These are phyloP conservation scores for Triadica sebifera DNA, from an alignment of 345 rosid genomes.

Conservation along the genomic window DNA sequence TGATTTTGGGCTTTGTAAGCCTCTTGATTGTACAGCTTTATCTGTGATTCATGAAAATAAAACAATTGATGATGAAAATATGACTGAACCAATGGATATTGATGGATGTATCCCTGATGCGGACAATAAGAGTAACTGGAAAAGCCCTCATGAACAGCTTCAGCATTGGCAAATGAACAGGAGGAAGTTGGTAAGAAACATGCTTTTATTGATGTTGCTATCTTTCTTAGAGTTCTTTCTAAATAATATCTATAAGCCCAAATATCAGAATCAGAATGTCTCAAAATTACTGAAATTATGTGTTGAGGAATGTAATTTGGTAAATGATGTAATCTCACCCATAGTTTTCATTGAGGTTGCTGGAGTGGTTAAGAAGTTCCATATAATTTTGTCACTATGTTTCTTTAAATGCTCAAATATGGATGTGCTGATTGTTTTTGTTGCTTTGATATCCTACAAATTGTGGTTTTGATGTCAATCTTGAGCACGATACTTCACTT, in stretches of 20 bases:
- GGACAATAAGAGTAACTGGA: conserved; percentile 76
- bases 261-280: not conserved
- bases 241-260: conserved; percentile 1
- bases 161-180: conserved; percentile 99
- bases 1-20: conserved; percentile 97
- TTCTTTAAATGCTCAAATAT: not conserved
- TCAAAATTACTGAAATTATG: too few species aligned
- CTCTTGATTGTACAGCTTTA: conserved; percentile 81
- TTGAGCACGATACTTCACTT: not conserved
- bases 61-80: conserved; percentile 59
- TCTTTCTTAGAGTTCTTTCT: not conserved
- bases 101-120: conserved; percentile 76
- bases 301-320: not conserved
- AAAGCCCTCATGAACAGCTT: conserved; percentile 86
- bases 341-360: not conserved
- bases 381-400: not conserved
- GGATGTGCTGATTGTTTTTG: not conserved
- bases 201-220: not conserved
- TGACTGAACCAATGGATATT: conserved; percentile 78
- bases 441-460: not conserved
- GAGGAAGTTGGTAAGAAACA: conserved; percentile 70
- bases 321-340: not conserved
- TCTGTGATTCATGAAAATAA: conserved; percentile 78
- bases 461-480: not conserved
- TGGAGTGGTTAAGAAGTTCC: not conserved